Conservation (phyloP, 2,329 filamentous ascomycete genomes). For the Calonectria crousiana region DNA sequence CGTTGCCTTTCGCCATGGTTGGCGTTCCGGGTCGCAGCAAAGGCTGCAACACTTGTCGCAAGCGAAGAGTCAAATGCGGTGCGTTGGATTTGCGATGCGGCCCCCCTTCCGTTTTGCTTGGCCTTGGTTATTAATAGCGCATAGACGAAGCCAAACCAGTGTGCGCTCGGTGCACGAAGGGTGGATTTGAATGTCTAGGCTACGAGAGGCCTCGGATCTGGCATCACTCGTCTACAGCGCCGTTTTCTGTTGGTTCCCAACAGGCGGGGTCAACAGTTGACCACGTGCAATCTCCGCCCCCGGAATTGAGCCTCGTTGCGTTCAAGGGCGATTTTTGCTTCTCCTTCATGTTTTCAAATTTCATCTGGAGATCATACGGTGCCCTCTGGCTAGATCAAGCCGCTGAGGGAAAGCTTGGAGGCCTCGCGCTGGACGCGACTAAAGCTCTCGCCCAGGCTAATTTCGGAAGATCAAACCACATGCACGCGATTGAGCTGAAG, state of each 20-base stretch:
- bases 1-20: slow-evolving; percentile 14
- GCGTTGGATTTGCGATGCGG: not conserved
- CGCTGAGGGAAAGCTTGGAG: slow-evolving; percentile 29
- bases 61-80: slow-evolving; percentile 34
- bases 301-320: slow-evolving; percentile 31
- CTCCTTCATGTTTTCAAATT: slow-evolving; percentile 36
- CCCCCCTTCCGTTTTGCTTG: not conserved
- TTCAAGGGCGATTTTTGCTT: slow-evolving; percentile 37
- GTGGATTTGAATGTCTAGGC: slow-evolving; percentile 23
- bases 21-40: slow-evolving; percentile 36
- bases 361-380: slow-evolving; percentile 35
- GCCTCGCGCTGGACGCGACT: slow-evolving; percentile 25
- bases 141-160: slow-evolving; percentile 25
- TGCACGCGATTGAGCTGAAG: slow-evolving; percentile 15
- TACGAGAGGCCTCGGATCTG: slow-evolving; percentile 22
- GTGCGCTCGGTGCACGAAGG: slow-evolving; percentile 25
- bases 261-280: not conserved
- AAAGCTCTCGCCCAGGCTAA: slow-evolving; percentile 25
- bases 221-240: slow-evolving; percentile 24
- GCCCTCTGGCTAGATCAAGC: slow-evolving; percentile 31
- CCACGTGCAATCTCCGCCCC: slow-evolving; percentile 24
- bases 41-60: slow-evolving; percentile 37
- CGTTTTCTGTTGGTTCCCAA: not conserved
- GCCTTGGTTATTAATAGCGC: not conserved
- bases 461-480: slow-evolving; percentile 23